Evolutionary conservation across 169 alveolate species (phyloP), one percentile per base, ranked within the genome.

Genomic region (Plasmodium falciparum): DNA sequence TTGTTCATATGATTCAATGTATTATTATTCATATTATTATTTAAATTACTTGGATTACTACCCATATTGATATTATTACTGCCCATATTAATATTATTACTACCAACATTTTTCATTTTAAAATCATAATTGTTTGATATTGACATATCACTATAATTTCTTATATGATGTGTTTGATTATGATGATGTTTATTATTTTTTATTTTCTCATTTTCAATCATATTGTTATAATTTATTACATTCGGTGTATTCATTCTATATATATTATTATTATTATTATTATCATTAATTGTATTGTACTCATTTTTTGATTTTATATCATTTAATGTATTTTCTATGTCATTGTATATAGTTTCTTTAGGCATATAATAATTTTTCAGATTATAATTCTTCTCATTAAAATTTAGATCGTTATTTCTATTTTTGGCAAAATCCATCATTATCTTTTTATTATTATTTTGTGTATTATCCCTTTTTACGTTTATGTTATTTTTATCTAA

Each of bases 71-170:
- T 6, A 22, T 62, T 62, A 20, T 20, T 62, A 20, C 29, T 62
- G 11, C 7, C 43, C 33, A 43, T 9, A 61, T 50, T 61, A 22
- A 47, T 61, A n/a, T 20, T 20, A 20, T 20, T 20, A 62, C 24
- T 5, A n/a, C 15, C 3, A 15, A 0, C 0, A 15, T 59, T 59
- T 59, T 59, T 59, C 3, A 72, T 39, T 58, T 2, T 17, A 74
- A 75, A 22, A 54, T 33, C 52, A 56, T 47, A 39, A n/a, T 52
- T 39, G 22, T 65, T 76, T 2, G 52, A 29, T 43, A 59, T 15
- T 3, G 61, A 43, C 24, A 20, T n/a, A 13, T 76, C 89, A 20
- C 15, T 65, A 7, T 58, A 26, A 49, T 65, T 76, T 49, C 74
- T 50, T 49, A 65, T 13, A 26, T n/a, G 13, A 15, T 74, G 88